Evolutionary conservation across 2,329 filamentous ascomycete species (phyloP).

Genomic region (Chlorencoelia australis): DNA sequence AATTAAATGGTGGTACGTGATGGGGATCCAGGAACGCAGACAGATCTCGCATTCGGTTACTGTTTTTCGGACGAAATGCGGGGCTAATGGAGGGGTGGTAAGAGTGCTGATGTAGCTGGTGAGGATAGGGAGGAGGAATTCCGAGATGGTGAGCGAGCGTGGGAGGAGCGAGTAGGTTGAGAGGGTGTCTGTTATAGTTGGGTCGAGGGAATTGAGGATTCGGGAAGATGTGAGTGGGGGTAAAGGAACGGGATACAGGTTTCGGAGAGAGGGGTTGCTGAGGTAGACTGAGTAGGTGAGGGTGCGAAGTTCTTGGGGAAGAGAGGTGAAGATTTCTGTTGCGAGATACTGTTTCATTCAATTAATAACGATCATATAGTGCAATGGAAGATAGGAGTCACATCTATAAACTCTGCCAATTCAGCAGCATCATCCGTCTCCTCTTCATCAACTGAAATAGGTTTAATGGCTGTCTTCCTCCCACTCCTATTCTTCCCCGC

Average conservation of each 20-base stretch:
- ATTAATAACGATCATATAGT: not conserved
- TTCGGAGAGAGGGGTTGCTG: constrained; percentile 38
- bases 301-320: constrained; percentile 51
- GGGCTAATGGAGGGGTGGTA: constrained; percentile 53
- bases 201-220: constrained; percentile 41
- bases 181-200: constrained; percentile 56
- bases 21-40: constrained; percentile 58
- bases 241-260: constrained; percentile 48
- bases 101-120: constrained; percentile 49
- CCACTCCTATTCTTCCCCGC: constrained; percentile 15
- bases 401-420: constrained; percentile 60
- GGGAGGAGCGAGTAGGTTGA: constrained; percentile 50
- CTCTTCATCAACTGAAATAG: constrained; percentile 4
- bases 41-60: constrained; percentile 65
- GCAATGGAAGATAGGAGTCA: constrained; percentile 5
- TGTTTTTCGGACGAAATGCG: constrained; percentile 42
- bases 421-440: constrained; percentile 40
- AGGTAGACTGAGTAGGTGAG: constrained; percentile 50
- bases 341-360: constrained; percentile 52
- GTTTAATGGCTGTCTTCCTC: constrained; percentile 18
- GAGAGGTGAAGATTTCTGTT: constrained; percentile 52
- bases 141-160: constrained; percentile 33
- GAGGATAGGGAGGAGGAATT: constrained; percentile 55
- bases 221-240: constrained; percentile 29
- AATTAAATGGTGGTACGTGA: constrained; percentile 81